These are phyloP conservation scores for Lactarius hengduanensis DNA, from an alignment of 768 basidiomycete species.

Conservation along the genomic window DNA sequence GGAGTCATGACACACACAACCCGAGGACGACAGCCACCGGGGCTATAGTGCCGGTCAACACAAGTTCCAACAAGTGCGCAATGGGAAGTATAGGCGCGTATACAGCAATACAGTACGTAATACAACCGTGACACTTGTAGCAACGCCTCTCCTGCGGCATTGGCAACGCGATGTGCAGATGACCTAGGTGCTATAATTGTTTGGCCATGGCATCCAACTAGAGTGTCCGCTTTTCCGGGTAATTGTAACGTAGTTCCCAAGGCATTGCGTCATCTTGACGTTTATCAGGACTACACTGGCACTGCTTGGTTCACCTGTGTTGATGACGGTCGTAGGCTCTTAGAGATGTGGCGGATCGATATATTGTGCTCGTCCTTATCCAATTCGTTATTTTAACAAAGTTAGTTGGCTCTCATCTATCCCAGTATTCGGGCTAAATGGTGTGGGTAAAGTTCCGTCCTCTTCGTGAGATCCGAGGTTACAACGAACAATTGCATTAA, in stretches of 20 bases:
- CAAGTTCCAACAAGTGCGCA: not conserved
- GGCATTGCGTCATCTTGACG: not conserved
- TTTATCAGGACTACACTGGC: not conserved
- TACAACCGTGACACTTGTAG: not conserved
- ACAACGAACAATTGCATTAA: not conserved
- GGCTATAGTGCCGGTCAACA: not conserved
- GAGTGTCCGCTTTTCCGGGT: not conserved
- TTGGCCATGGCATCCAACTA: not conserved
- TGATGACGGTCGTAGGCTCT: not conserved
- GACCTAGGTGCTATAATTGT: not conserved
- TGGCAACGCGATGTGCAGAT: not conserved
- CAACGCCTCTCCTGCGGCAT: not conserved
- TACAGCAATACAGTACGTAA: not conserved
- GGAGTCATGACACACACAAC: slow-evolving; percentile 7
- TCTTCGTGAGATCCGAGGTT: not conserved
- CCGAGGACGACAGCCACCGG: slow-evolving; percentile 1
- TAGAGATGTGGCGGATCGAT: not conserved
- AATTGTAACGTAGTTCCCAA: not conserved
- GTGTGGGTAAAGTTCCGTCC: not conserved
- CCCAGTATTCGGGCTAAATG: not conserved
- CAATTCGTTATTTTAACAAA: not conserved
- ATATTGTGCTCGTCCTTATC: not conserved
- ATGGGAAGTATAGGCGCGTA: not conserved
- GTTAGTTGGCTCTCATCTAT: too few species aligned
- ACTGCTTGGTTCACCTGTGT: not conserved